phyloP scores from a whole-genome alignment of 805 yeast genomes.

The Ogataea minuta region DNA sequence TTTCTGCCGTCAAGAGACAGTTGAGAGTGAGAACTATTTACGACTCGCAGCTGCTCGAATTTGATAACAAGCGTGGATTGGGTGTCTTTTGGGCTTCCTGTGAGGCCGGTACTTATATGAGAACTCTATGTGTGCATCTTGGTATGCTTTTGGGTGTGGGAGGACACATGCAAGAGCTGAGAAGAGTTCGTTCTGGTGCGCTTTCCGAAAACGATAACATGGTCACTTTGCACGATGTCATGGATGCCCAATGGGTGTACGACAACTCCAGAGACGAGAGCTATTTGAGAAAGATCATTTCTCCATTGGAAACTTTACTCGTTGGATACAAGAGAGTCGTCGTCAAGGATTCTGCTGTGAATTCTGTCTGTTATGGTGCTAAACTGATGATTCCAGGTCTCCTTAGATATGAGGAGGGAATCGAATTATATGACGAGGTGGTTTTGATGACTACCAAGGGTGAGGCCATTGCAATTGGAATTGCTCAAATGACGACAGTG shows the following conservation, averaged over 20 bases:
- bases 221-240: slow-evolving; percentile 94
- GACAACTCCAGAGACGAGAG: slow-evolving; percentile 97
- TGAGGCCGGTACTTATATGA: slow-evolving; percentile 99
- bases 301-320: slow-evolving; percentile 90
- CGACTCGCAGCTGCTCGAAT: slow-evolving; percentile 92
- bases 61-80: slow-evolving; percentile 92
- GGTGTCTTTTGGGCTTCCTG: slow-evolving; percentile 99
- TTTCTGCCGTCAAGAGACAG: slow-evolving; percentile 98
- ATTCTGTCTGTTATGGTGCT: slow-evolving; percentile 98
- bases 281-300: slow-evolving; percentile 87
- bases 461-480: slow-evolving; percentile 98
- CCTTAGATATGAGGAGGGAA: slow-evolving; percentile 95
- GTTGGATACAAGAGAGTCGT: slow-evolving; percentile 97
- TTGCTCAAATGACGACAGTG: slow-evolving; percentile 98
- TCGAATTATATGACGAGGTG: slow-evolving; percentile 95
- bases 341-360: slow-evolving; percentile 88
- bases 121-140: slow-evolving; percentile 97
- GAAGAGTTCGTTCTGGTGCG: slow-evolving; percentile 99
- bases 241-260: slow-evolving; percentile 97
- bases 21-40: slow-evolving; percentile 96
- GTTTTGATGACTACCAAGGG: slow-evolving; percentile 98
- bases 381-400: slow-evolving; percentile 98
- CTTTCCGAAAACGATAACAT: slow-evolving; percentile 83
- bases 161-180: slow-evolving; percentile 99
- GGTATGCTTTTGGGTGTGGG: slow-evolving; percentile 99